Base-by-base conservation (phyloP, 2,329 filamentous ascomycete genomes). In the Chaetomium globosum region DNA sequence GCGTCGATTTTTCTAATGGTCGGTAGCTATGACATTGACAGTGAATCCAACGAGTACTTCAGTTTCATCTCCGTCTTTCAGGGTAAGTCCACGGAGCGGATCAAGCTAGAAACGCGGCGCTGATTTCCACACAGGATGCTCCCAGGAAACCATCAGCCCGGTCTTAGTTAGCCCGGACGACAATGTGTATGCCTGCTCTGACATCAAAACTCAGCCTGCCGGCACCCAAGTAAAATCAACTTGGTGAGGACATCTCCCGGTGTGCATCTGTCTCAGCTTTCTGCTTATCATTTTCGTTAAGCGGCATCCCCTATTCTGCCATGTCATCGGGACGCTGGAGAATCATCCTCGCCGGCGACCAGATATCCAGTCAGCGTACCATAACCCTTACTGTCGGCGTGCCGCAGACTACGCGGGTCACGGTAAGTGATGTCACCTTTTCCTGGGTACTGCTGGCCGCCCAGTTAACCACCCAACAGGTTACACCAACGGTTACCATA, bases 1-100 rank as follows among this genome's bases (percentile, higher is more conserved):
- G 77, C 4, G 74, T 78, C 30, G 76, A 79, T 59, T 79, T 76
- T 61, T 71, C 74, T 53, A 78, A 77, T 64, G 76, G 77, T n/a
- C 3, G 77, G 77, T 2, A 71, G 74, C 8, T 79, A 79, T 65
- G 74, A 77, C 65, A 78, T 79, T 46, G 77, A 78, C 62, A 67
- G 72, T 0, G 68, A 75, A 10, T 78, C 76, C 2, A 77, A 76
- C 61, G 73, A 76, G 12, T 75, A 77, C 63, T 79, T 79, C 61
- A 77, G 69, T 59, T 79, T 78, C 65, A 73, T 74, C 51, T 76
- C 75, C 4, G 72, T 78, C 57, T 79, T 79, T 59, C 76, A 78
- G 67, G 74, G 75, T 77, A 71, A 26, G 56, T 36, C 7, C 1
- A 8, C n/a, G n/a, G 10, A 23, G n/a, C 7, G 46, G 19, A 9